These are phyloP conservation scores for Beauveria asiatica DNA, from an alignment of 2,329 filamentous ascomycete species.

Conservation along the genomic window DNA sequence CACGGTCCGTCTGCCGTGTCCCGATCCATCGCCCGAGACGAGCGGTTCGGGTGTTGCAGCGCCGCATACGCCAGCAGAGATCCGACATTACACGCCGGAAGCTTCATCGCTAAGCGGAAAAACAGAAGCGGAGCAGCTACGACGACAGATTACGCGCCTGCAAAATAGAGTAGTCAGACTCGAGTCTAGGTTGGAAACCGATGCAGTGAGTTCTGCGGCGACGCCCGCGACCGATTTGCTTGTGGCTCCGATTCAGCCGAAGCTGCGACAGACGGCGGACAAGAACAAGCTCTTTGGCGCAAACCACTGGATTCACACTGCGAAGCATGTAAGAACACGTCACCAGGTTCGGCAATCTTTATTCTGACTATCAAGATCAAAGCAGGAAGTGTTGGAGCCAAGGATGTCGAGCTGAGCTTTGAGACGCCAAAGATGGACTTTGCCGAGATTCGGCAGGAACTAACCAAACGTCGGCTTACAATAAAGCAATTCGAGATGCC, in stretches of 20 bases:
- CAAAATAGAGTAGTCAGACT: neutral
- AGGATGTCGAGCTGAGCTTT: constrained; percentile 6
- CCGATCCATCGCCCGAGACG: neutral
- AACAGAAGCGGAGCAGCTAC: neutral
- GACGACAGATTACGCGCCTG: neutral
- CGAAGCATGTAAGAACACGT: neutral
- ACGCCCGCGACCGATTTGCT: neutral
- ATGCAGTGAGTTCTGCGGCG: neutral
- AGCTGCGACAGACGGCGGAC: neutral
- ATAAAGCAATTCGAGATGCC: constrained; percentile 8
- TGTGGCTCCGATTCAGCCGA: neutral
- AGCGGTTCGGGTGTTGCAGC: neutral
- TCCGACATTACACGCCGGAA: neutral
- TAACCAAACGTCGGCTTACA: neutral
- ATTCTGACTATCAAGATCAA: neutral
- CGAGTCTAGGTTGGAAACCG: neutral
- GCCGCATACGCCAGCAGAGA: neutral
- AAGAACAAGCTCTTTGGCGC: constrained; percentile 8
- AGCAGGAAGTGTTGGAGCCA: neutral
- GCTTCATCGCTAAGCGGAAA: neutral
- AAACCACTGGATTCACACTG: constrained; percentile 8
- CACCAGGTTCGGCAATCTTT: neutral
- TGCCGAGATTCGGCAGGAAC: neutral
- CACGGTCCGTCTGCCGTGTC: neutral
- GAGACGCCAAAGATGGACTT: constrained; percentile 8